Percentiles rank a stretch among this genome's conserved stretches.
These are phyloP conservation scores for Dryas integrifolia DNA, from an alignment of 331 rosid species.

Conservation along the genomic window DNA sequence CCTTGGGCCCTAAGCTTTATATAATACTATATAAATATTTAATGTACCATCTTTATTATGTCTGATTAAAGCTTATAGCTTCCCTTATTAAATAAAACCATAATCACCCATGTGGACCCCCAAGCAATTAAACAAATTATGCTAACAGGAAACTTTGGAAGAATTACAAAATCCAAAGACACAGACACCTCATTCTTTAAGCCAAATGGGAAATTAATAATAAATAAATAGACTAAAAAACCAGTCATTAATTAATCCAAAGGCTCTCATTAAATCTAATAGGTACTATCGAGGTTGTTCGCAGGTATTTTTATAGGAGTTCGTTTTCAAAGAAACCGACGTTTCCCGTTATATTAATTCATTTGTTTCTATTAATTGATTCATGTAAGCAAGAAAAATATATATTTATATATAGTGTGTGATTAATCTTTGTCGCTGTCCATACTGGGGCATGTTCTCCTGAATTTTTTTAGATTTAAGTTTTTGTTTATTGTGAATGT, in stretches of 20 bases:
- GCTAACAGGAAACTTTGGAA: conserved; percentile 1
- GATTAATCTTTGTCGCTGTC: conserved; percentile 41
- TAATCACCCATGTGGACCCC: conserved; percentile 1
- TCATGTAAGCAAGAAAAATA: neutral
- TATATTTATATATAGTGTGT: neutral
- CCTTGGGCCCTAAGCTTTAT: neutral
- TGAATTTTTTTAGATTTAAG: conserved; percentile 1
- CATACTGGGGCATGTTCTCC: conserved; percentile 39
- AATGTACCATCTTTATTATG: conserved; percentile 17
- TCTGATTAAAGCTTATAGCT: conserved; percentile 17
- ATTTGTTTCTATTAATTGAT: neutral
- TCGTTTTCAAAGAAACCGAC: conserved; percentile 38
- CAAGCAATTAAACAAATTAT: neutral
- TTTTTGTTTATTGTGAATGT: neutral
- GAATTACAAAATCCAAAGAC: conserved; percentile 26
- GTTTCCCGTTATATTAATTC: conserved; percentile 3
- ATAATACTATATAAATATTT: too few relatives aligned
- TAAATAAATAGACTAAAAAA: neutral
- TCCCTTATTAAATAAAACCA: neutral
- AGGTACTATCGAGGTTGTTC: conserved; percentile 29
- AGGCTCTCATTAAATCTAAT: neutral
- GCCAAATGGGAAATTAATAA: neutral
- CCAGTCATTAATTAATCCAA: neutral
- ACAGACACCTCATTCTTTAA: conserved; percentile 13
- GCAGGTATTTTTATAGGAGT: conserved; percentile 37